Evolutionary conservation across 768 basidiomycete genomes (phyloP), one percentile per base, ranked within the genome.

Genomic region (Porpolomopsis calyptriformis): DNA sequence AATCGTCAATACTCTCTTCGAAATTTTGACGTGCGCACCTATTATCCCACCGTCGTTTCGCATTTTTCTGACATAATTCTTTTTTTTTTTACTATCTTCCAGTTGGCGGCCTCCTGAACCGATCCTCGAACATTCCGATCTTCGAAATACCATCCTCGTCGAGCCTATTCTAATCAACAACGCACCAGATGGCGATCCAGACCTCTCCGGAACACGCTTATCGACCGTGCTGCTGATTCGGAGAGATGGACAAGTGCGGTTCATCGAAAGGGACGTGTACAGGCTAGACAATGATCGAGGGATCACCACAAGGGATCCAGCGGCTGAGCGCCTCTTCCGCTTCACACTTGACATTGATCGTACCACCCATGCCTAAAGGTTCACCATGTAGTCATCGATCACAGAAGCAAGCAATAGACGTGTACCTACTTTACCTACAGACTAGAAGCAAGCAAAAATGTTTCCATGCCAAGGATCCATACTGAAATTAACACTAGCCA

Each of bases 231-330:
- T 90, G 41, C 71, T 90, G 46, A 65, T 90, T 16, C 68, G 69
- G 47, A 73, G 71, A 49, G 68, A 69, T 43, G 80, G 84, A 22
- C 60, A 70, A 36, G 84, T 74, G 7, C 47, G 76, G 14, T 88
- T 86, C 54, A 65, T 82, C 37, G 87, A 90, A 60, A 65, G 82
- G 38, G 85, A 89, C 55, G 66, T 77, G 22, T 88, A 81, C 81
- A 59, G 56, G 43, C 54, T 76, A 44, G 62, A 53, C 4, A 41
- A 53, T 24, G 63, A 72, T 23, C 77, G 69, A 18, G 57, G 55
- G 49, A 64, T 67, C 4, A 54, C 55, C 29, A 64, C 62, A 35
- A 62, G 52, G 52, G 68, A 67, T 56, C 63, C 66, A 37, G 52
- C 59, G 12, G 66, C 68, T 33, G 64, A 78, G 57, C 73, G 80